A percentile compares a stretch with the other conserved stretches of the same genome.
Conservation (phyloP, 805 yeast genomes). For the Zygosaccharomyces bisporus region DNA sequence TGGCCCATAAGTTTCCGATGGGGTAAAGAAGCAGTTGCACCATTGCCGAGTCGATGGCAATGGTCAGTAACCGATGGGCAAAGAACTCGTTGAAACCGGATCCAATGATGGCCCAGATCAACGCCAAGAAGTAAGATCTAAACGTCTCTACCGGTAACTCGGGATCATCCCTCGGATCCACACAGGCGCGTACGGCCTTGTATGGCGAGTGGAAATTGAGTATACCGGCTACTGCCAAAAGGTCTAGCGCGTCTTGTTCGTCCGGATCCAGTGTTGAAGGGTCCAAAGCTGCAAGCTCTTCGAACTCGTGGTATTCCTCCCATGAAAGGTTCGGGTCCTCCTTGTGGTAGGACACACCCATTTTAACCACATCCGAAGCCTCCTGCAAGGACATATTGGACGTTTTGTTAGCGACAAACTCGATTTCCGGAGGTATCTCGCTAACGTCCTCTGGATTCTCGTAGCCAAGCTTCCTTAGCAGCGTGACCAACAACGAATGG, state of each 20-base stretch:
- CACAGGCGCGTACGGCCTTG: constrained; percentile 64
- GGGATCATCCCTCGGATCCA: constrained; percentile 49
- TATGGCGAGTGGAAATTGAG: constrained; percentile 52
- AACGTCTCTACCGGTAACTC: constrained; percentile 48
- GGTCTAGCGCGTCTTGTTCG: constrained; percentile 24
- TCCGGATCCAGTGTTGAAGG: constrained; percentile 20
- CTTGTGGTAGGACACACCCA: constrained; percentile 40
- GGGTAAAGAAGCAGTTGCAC: constrained; percentile 47
- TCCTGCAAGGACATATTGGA: constrained; percentile 37
- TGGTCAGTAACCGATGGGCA: constrained; percentile 51
- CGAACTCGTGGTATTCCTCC: constrained; percentile 37
- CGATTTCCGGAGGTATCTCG: constrained; percentile 22
- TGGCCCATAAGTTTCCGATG: constrained; percentile 42
- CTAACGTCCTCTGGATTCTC: constrained; percentile 16
- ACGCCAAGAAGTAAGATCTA: constrained; percentile 38
- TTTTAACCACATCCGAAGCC: constrained; percentile 40
- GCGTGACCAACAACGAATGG: not conserved
- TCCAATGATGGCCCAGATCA: constrained; percentile 50
- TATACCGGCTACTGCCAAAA: constrained; percentile 36
- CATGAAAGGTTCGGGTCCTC: constrained; percentile 48
- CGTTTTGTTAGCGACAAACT: constrained; percentile 43
- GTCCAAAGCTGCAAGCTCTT: constrained; percentile 27
- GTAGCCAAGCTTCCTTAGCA: constrained; percentile 11
- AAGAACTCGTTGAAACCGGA: constrained; percentile 56
- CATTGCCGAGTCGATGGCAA: constrained; percentile 42